Evolutionary conservation across 2,329 filamentous ascomycete species (phyloP).

Genomic region (Fusarium tuaranense): DNA sequence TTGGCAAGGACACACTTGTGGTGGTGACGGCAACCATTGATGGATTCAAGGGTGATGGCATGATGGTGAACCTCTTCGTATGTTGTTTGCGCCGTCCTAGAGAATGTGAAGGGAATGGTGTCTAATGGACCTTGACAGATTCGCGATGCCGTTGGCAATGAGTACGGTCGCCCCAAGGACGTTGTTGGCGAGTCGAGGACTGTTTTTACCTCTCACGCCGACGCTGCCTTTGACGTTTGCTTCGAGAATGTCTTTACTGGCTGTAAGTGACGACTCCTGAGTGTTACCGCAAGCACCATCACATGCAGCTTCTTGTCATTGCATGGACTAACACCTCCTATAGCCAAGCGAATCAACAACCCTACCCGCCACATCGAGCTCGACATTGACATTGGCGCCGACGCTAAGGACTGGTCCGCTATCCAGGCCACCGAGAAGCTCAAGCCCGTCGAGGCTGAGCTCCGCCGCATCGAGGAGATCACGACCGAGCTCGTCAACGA

Average conservation of each 20-base stretch:
- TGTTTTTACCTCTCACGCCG: constrained; percentile 92
- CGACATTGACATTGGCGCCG: constrained; percentile 95
- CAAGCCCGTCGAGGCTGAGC: constrained; percentile 94
- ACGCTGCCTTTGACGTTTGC: constrained; percentile 96
- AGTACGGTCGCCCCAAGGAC: constrained; percentile 92
- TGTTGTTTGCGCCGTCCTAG: constrained; percentile 47
- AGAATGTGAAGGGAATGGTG: not conserved
- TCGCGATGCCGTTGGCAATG: constrained; percentile 93
- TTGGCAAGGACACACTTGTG: constrained; percentile 89
- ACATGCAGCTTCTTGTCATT: constrained; percentile 11
- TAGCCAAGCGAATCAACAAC: constrained; percentile 48
- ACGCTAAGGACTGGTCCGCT: constrained; percentile 97
- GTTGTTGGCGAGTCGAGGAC: constrained; percentile 92
- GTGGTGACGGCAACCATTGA: constrained; percentile 92
- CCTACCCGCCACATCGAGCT: constrained; percentile 83
- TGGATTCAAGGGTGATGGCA: constrained; percentile 90
- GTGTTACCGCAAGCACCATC: not conserved
- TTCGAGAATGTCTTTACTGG: constrained; percentile 86
- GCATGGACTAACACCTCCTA: constrained; percentile 22
- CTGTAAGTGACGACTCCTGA: constrained; percentile 64
- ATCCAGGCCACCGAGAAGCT: constrained; percentile 98
- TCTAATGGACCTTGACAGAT: constrained; percentile 69
- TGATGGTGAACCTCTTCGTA: constrained; percentile 94
- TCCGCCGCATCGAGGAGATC: constrained; percentile 92
- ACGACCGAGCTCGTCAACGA: constrained; percentile 88